phyloP scores from a whole-genome alignment of 257 asterid species.

The Solanum bulbocastanum region DNA sequence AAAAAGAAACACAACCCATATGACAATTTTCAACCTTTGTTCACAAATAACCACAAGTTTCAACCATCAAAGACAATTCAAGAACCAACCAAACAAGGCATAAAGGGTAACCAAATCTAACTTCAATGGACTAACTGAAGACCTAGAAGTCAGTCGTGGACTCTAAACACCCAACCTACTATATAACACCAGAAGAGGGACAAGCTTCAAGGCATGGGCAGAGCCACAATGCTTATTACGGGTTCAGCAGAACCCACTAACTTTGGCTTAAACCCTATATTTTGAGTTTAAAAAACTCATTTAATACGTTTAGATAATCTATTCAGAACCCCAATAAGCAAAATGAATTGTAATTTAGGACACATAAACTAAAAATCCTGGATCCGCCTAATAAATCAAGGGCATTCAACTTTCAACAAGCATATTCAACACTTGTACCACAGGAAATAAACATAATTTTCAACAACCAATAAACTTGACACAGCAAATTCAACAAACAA shows the following conservation, averaged over 20 bases:
- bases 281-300: neutral
- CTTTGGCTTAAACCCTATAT: neutral
- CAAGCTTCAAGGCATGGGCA: neutral
- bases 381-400: neutral
- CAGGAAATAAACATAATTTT: neutral
- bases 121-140: neutral
- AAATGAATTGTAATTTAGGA: neutral
- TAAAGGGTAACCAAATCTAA: neutral
- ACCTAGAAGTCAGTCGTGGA: neutral
- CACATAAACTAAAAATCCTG: neutral
- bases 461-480: neutral
- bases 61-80: neutral
- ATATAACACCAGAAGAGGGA: neutral
- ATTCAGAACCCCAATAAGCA: neutral
- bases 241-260: neutral
- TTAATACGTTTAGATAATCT: neutral
- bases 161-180: neutral
- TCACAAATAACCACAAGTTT: neutral
- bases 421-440: neutral
- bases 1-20: neutral
- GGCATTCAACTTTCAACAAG: neutral
- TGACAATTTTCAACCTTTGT: neutral
- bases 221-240: neutral
- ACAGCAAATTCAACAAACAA: neutral
- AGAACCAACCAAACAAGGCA: neutral